Evolutionary conservation across 371 early-diverging fungal species (phyloP), one percentile per base, ranked within the genome.

Genomic region (Smittium mucronatum): DNA sequence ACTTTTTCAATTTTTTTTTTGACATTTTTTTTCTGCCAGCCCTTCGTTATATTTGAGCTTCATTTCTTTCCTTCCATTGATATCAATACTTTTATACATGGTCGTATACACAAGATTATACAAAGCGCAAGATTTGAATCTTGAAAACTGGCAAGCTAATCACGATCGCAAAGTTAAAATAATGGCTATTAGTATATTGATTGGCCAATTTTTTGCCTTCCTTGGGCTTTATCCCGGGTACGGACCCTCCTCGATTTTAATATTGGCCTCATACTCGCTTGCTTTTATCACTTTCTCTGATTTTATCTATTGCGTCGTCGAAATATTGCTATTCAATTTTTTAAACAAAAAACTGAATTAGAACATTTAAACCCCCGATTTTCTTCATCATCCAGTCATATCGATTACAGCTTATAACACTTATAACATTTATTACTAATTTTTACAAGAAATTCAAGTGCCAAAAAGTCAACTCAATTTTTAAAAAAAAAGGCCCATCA

Each of bases 71-170:
- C 16, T 57, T 35, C 67, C 67, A 8, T 34, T 67, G 47, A 2
- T 67, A 26, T 2, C 31, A 17, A 67, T 67, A 15, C 17, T 33
- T 26, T 30, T 28, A 11, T 67, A 67, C 47, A 36, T 67, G 34
- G 34, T 36, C 5, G 5, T 67, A 11, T 67, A 67, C 29, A 8
- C 47, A 57, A 34, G 57, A 25, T 47, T 67, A 2, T 67, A 36
- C 47, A 33, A 67, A 47, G n/a, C 16, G 28, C 16, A 36, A 36
- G n/a, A 25, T 16, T 47, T 67, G 36, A 32, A 36, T 26, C 35
- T 67, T 11, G 36, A 67, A 26, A 67, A 67, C 36, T 67, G 67
- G 67, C n/a, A 36, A 67, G 31, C 67, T 15, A 67, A 36, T 28
- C 36, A 36, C 35, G 47, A 31, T 15, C 28, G 2, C 16, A n/a